Evolutionary conservation across 192 early-diverging fungal genomes (phyloP), one percentile per base, ranked within the genome.

Genomic region (Linnemannia exigua): DNA sequence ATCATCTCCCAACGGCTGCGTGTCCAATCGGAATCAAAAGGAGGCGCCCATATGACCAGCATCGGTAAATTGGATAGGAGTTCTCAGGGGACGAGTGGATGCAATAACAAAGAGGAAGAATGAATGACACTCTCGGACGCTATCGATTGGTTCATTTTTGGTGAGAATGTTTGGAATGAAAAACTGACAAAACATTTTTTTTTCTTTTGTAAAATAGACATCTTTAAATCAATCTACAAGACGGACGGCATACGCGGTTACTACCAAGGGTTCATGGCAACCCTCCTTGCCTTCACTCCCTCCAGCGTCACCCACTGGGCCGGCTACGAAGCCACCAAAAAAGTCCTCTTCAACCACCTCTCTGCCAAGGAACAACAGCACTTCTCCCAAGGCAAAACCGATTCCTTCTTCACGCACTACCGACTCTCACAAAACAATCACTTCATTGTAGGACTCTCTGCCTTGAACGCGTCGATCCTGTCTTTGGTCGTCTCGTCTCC

Each of bases 1-100:
- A 85, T 85, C 47, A 79, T 85, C 31, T 85, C 83, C 0, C 83
- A 85, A 36, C 77, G 83, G 54, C 28, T 85, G 28, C 83, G 83
- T 54, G 77, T 85, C 33, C 83, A 85, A 37, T 75, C 83, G n/a
- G 83, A 85, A 76, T 52, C 67, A 28, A 85, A 79, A 72, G 83
- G 83, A 31, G 35, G 77, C 8, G 38, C 72, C 2, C 83, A 85
- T 31, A 28, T 76, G n/a, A 85, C 66, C 8, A 85, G 83, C 48
- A 72, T 85, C 41, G 81, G 81, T 82, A 82, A 76, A 14, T 28
- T 17, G 16, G 25, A 46, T 5, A 74, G 22, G 36, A 20, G 33
- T 35, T n/a, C n/a, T n/a, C n/a, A 52, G 7, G 35, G 46, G 17
- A 69, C 9, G 66, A 5, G 15, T 33, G 44, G n/a, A n/a, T n/a